Evolutionary conservation across 1,139 yeast species (phyloP), one percentile per base, ranked within the genome.

Genomic region (Yamadazyma epiphylla): DNA sequence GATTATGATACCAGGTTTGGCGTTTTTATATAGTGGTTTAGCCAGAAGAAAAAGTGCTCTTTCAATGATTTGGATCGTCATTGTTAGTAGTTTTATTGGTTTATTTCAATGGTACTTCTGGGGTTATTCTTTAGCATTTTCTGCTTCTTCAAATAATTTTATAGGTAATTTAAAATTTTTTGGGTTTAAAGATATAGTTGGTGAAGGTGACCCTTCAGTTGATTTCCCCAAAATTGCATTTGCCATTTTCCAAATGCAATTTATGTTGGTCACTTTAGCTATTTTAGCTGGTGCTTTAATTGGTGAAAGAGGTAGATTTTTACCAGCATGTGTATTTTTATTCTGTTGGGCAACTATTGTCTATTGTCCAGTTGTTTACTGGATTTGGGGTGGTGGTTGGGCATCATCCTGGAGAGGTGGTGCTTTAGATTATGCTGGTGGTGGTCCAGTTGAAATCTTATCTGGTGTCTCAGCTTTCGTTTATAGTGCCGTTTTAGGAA

Each of bases 331-430:
- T 72, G 73, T 91, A 9, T 86, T 89, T 49, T 58, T 84, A 24
- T 89, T 89, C 53, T 55, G 83, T 34, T 91, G 96, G 94, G 81
- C 94, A 12, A 89, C 98, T 1, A 50, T 86, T 5, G 97, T 88
- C 11, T 91, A 89, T 58, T 84, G 94, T 55, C 97, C 97, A 0
- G 75, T 91, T 14, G 94, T 91, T 4, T 85, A 79, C 60, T 89
- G 97, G 96, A 79, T 86, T 35, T 91, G 97, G 98, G 83, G 88
- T 36, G 80, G 80, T 27, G 97, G 97, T 25, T 91, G 97, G 97
- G 95, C 96, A 24, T 52, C 63, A 26, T 36, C 42, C 11, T 75
- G 68, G 58, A 70, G 74, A 46, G 89, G 95, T 74, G 96, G 95
- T 13, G 97, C 82, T 1, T 67, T 89, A 35, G 98, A 91, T 55